Base-by-base conservation (phyloP, 2,329 filamentous ascomycete species). In the Coleophoma crateriformis region DNA sequence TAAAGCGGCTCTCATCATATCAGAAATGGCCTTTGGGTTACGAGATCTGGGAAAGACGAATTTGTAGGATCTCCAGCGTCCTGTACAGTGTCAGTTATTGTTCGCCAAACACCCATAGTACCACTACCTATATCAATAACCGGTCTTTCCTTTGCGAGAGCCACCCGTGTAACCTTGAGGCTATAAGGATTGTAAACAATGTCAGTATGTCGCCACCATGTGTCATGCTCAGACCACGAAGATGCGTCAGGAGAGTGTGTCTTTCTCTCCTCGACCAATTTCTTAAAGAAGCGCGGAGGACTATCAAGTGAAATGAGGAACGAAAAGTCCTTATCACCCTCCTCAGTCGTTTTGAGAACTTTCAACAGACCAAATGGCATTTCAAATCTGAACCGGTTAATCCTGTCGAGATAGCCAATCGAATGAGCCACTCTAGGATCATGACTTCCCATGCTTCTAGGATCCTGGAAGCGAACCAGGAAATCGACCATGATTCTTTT, bases 171-270 rank as follows among this genome's bases (percentile, higher is more conserved):
- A 13, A 52, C 55, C 8, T 58, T 60, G 7, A 73, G 62, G 13
- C 54, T 55, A 8, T 62, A 55, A 8, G 69, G 68, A 34, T 71
- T 61, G 49, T 73, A 70, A n/a, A 78, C 71, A 20, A 88, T 76
- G 53, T 82, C 75, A 0, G 83, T 86, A 57, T 85, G 81, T 17
- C 85, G 75, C 50, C 73, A 79, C 82, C 82, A 87, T 0, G 72
- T 68, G 54, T 80, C 73, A 52, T 70, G 70, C 19, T 80, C 76
- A 42, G 64, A 72, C 83, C 82, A 87, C n/a, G 47, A 61, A 13
- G 63, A 56, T 45, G 67, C 60, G 11, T 64, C 61, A 11, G 67
- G 60, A 7, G 69, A 62, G 54, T 80, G 75, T 2, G 72, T 76
- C 8, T 55, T 51, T 13, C 53, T 47, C 7, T 62, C 53, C 19